phyloP scores from a whole-genome alignment of 768 basidiomycete species.

The Boletus huronensis region DNA sequence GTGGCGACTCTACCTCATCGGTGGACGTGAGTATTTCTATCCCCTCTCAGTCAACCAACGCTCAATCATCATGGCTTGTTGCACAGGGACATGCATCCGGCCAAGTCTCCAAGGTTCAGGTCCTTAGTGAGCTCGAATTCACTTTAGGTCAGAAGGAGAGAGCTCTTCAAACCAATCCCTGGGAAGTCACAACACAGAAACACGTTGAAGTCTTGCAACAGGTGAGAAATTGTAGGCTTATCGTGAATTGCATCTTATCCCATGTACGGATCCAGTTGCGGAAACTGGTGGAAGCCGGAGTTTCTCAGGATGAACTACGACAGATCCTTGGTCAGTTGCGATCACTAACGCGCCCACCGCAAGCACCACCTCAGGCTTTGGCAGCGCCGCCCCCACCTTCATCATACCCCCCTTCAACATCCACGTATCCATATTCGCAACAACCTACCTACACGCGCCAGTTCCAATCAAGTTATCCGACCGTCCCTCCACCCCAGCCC shows the following conservation, averaged over 20 bases:
- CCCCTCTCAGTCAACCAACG: background rate
- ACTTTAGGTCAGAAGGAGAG: conserved; percentile 80
- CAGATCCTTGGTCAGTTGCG: conserved; percentile 75
- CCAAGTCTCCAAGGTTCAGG: conserved; percentile 70
- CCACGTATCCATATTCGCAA: conserved; percentile 31
- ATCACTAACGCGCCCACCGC: conserved; percentile 46
- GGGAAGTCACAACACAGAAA: conserved; percentile 61
- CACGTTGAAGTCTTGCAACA: conserved; percentile 81
- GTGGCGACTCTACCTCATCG: conserved; percentile 42
- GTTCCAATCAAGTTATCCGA: conserved; percentile 30
- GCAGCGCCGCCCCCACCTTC: conserved; percentile 30
- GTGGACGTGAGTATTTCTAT: conserved; percentile 36
- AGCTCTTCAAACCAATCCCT: conserved; percentile 64
- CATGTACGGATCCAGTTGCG: conserved; percentile 46
- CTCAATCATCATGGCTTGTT: conserved; percentile 9
- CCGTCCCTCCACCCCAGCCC: conserved; percentile 32
- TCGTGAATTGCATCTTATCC: conserved; percentile 1
- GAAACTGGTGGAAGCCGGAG: conserved; percentile 71
- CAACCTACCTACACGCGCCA: conserved; percentile 28
- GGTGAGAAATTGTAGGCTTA: conserved; percentile 42
- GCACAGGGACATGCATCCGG: conserved; percentile 37
- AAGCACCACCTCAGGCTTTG: conserved; percentile 31
- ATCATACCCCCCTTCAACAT: conserved; percentile 21
- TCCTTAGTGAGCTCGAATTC: conserved; percentile 79
- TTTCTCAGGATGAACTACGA: conserved; percentile 73